Percentiles rank a stretch among this genome's conserved stretches.
Evolutionary conservation across 2,329 filamentous ascomycete genomes (phyloP).

Genomic region (Leptoxyphium fumago): DNA sequence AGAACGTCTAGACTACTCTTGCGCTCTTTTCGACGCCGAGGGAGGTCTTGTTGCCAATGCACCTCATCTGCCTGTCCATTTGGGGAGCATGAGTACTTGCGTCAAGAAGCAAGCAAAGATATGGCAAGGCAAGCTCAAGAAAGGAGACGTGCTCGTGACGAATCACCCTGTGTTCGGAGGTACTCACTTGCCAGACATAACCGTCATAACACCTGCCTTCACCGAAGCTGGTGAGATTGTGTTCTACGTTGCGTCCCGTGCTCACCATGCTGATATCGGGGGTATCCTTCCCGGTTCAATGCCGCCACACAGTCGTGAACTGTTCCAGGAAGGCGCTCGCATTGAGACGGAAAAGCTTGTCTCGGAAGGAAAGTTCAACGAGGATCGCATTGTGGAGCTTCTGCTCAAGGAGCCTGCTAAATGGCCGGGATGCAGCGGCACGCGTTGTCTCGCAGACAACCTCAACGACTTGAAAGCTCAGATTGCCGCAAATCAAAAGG

Average conservation of each 20-base stretch:
- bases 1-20: constrained; percentile 70
- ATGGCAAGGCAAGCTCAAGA: constrained; percentile 63
- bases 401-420: constrained; percentile 60
- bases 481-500: constrained; percentile 74
- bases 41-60: constrained; percentile 66
- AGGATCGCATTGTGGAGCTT: constrained; percentile 53
- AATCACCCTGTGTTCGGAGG: constrained; percentile 77
- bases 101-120: constrained; percentile 65
- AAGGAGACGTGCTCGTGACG: constrained; percentile 67
- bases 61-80: constrained; percentile 66
- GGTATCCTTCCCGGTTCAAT: constrained; percentile 71
- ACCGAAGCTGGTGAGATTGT: constrained; percentile 54
- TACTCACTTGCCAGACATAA: constrained; percentile 73
- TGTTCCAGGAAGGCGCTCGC: constrained; percentile 41
- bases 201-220: constrained; percentile 66
- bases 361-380: constrained; percentile 62
- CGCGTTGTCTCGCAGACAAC: constrained; percentile 67
- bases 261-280: constrained; percentile 74
- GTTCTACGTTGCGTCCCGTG: constrained; percentile 68
- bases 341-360: constrained; percentile 53
- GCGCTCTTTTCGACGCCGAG: constrained; percentile 62
- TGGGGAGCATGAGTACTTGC: constrained; percentile 76
- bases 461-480: constrained; percentile 78
- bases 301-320: constrained; percentile 56
- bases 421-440: constrained; percentile 63